Evolutionary conservation across 495 filamentous ascomycete genomes (phyloP), one percentile per base, ranked within the genome.

Genomic region (Tuber calosporum): DNA sequence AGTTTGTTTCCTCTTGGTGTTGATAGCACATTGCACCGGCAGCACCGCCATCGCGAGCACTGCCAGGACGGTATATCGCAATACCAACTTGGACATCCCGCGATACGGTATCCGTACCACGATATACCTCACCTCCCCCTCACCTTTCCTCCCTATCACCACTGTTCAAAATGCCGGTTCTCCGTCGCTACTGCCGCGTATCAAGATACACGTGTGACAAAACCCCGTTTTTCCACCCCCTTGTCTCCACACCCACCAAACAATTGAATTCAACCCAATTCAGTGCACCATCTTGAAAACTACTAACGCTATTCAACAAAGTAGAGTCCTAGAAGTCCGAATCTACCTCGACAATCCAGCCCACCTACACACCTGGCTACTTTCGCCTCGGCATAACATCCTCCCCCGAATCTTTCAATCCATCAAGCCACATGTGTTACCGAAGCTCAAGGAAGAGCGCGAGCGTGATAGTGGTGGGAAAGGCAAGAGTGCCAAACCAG

Each of bases 341-440:
- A 94, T 99, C 79, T 99, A 97, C 83, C 88, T 97, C 66, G 95
- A 97, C 73, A 92, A 92, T 72, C 95, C 95, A 3, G 88, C 91
- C 11, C 89, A 96, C 66, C 85, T 85, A 8, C 87, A 89, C 58
- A 85, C 89, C 74, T 99, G 95, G 95, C 89, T 99, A 13, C 87
- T 97, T 67, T 88, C 88, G 75, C 82, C 89, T 26, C 87, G 88
- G 67, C 85, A 91, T 74, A 89, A 90, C 1, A 86, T 93, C 40
- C 87, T 99, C 15, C 90, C 89, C 19, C 90, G 89, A 71, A 88
- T 97, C 75, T 92, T 98, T 72, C 87, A 90, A 79, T 89, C 89
- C 62, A 90, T 97, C 34, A 90, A 92, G 19, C 94, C 93, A 0
- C 84, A 93, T 30, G 93, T 99, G 1, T 83, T 96, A 67, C 93